Evolutionary conservation across 2,329 filamentous ascomycete genomes (phyloP), one percentile per base, ranked within the genome.

Genomic region (Pestalotiopsis sp.): DNA sequence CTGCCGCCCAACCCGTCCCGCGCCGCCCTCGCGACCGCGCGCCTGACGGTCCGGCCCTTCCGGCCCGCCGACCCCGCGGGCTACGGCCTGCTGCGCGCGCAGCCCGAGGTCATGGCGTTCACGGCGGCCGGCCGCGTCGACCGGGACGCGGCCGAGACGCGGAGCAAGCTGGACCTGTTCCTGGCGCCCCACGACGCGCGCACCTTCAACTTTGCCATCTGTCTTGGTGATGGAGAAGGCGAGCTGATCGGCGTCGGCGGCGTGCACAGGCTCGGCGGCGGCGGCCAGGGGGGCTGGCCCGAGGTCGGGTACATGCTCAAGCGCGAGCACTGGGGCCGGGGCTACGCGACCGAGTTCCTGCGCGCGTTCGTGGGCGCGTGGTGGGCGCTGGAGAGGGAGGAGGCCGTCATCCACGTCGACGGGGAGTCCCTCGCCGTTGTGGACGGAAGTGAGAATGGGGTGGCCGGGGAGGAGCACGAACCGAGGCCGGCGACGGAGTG

Each of bases 41-140:
- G 89, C 6, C 82, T 92, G 23, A 74, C 87, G 31, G 77, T 92
- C 65, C 82, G 89, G 17, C 85, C 86, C 2, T 77, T 87, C 52
- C 73, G 74, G 1, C 76, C 82, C 20, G 79, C 83, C 2, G 89
- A 92, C 76, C 79, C 87, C 1, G 77, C 80, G 1, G 84, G 80
- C 6, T 70, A 90, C 17, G 80, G 88, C 70, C 78, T 78, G 25
- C 80, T 93, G 66, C 87, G 90, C 27, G 82, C 81, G 14, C 82
- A 90, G 75, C 83, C 84, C 4, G 88, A 90, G 71, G 87, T 90
- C 61, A 92, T 93, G 91, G 77, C 77, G 67, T 90, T 85, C 82
- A 90, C 89, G 66, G 66, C 70, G 3, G 71, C 75, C 71, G 84
- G 83, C 68, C 68, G 72, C 9, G 72, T 80, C 9, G 85, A 90